Conservation (phyloP, 2,329 filamentous ascomycete genomes). For the Grosmannia clavigera region DNA sequence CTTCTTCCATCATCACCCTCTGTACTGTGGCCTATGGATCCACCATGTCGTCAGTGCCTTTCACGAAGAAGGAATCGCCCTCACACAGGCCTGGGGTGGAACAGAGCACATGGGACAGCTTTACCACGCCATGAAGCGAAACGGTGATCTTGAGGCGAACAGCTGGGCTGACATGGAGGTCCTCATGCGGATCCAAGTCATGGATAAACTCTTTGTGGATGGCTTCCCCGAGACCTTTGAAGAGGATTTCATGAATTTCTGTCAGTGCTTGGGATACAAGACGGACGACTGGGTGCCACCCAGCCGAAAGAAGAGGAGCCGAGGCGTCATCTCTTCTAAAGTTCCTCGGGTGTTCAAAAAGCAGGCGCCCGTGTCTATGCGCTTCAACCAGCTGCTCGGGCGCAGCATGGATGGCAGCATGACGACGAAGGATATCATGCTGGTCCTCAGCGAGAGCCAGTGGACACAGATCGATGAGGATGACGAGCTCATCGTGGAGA, state of each 20-base stretch:
- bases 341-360: not conserved
- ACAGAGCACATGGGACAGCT: constrained; percentile 25
- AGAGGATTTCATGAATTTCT: constrained; percentile 25
- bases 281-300: constrained; percentile 16
- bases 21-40: constrained; percentile 25
- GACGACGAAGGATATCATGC: not conserved
- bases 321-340: not conserved
- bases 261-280: constrained; percentile 23
- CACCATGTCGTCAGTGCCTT: constrained; percentile 21
- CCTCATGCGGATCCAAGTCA: constrained; percentile 16
- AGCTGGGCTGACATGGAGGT: constrained; percentile 30
- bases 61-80: constrained; percentile 20
- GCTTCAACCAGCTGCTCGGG: not conserved
- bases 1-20: constrained; percentile 7
- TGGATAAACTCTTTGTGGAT: constrained; percentile 24
- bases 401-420: not conserved
- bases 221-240: constrained; percentile 16
- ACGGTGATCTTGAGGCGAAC: constrained; percentile 14
- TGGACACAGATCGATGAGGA: constrained; percentile 1
- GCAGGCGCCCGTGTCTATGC: not conserved
- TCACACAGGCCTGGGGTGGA: constrained; percentile 26
- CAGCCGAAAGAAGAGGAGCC: constrained; percentile 10
- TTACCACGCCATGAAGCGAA: constrained; percentile 25
- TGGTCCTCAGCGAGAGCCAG: not conserved
- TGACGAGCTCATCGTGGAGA: not conserved